Evolutionary conservation across 768 basidiomycete species (phyloP).

Genomic region (Leccinum boreale): DNA sequence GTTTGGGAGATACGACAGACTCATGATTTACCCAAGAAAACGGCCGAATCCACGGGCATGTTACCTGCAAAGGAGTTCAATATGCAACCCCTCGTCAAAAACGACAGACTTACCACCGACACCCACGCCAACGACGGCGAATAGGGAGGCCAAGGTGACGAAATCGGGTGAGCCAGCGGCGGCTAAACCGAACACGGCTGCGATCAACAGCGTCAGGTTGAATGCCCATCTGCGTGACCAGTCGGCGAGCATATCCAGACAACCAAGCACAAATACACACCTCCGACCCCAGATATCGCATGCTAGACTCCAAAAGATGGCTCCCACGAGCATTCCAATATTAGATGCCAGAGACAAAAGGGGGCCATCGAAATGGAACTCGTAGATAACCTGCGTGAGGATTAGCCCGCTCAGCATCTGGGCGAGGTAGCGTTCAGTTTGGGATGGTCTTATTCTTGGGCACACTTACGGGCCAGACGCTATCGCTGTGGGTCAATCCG

Average conservation of each 20-base stretch:
- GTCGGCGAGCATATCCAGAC: not conserved
- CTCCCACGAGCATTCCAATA: constrained; percentile 50
- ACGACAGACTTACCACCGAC: constrained; percentile 38
- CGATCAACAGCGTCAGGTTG: constrained; percentile 53
- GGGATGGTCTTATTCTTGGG: not conserved
- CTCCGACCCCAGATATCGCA: constrained; percentile 52
- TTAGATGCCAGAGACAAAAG: constrained; percentile 51
- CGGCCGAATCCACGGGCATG: constrained; percentile 51
- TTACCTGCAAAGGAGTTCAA: constrained; percentile 36
- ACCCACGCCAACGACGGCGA: constrained; percentile 45
- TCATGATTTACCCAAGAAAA: constrained; percentile 42
- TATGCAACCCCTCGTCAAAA: not conserved
- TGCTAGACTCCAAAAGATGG: constrained; percentile 46
- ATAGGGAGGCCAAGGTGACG: constrained; percentile 44
- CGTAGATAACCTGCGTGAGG: constrained; percentile 45
- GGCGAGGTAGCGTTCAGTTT: not conserved
- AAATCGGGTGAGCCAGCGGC: constrained; percentile 48
- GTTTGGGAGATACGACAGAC: not conserved
- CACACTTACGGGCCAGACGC: constrained; percentile 36
- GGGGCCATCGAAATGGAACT: constrained; percentile 47
- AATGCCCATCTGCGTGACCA: constrained; percentile 44
- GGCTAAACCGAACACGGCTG: constrained; percentile 50
- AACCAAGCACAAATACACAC: constrained; percentile 29
- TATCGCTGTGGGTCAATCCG: constrained; percentile 17
- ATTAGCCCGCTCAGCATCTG: constrained; percentile 44